A percentile compares a stretch with the other conserved stretches of the same genome.
These are phyloP conservation scores for Talaromyces marneffei DNA, from an alignment of 2,329 filamentous ascomycete species.

Conservation along the genomic window DNA sequence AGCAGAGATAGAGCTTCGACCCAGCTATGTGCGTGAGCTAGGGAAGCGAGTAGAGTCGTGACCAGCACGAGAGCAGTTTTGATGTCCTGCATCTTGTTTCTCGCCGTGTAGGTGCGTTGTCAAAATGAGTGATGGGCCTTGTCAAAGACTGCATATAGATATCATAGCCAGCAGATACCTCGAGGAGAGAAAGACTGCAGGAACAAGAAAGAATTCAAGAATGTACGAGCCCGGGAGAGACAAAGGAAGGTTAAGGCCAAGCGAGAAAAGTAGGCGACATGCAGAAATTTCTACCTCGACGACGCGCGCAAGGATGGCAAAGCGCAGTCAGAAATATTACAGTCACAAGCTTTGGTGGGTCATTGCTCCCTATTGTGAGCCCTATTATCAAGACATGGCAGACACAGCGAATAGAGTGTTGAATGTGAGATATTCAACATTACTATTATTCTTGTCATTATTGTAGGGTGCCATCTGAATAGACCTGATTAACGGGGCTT, in stretches of 20 bases:
- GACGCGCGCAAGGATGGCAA: neutral
- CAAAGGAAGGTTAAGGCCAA: neutral
- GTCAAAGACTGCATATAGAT: neutral
- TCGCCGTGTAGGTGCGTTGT: neutral
- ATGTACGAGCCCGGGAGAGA: neutral
- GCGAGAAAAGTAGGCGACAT: neutral
- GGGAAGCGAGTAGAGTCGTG: slow-evolving; percentile 22
- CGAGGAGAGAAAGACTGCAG: neutral
- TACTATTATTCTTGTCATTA: neutral
- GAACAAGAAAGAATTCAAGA: neutral
- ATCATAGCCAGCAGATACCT: slow-evolving; percentile 1
- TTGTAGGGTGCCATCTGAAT: neutral
- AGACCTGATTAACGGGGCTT: neutral
- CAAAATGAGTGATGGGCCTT: neutral
- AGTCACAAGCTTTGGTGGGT: neutral
- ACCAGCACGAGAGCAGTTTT: slow-evolving; percentile 11
- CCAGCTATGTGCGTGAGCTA: slow-evolving; percentile 65
- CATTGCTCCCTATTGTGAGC: slow-evolving; percentile 2
- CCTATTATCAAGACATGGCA: neutral
- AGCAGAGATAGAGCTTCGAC: slow-evolving; percentile 70
- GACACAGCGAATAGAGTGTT: neutral
- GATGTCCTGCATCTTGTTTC: slow-evolving; percentile 11
- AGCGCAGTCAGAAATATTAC: neutral
- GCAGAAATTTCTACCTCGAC: neutral
- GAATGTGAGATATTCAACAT: neutral